phyloP scores from a whole-genome alignment of 495 filamentous ascomycete species.

The Daldinia bambusicola region DNA sequence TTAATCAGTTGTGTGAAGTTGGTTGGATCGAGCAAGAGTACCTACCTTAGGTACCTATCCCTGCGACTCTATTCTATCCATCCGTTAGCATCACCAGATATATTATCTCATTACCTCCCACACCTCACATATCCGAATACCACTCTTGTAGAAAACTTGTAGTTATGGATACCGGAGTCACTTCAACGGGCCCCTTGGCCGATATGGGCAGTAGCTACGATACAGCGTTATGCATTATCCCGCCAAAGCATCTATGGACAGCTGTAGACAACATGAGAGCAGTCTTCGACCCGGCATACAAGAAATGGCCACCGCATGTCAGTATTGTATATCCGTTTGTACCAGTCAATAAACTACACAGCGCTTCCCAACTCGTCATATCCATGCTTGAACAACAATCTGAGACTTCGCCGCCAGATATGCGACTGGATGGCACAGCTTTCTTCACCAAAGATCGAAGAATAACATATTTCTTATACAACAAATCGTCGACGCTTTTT shows the following conservation, averaged over 20 bases:
- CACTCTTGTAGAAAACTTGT: background rate
- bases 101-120: background rate
- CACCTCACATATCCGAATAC: background rate
- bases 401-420: slow-evolving; percentile 15
- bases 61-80: too few species aligned
- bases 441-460: slow-evolving; percentile 55
- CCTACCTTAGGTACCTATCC: background rate
- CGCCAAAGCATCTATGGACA: slow-evolving; percentile 54
- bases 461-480: slow-evolving; percentile 54
- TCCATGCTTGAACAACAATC: slow-evolving; percentile 1
- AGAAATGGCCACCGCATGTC: slow-evolving; percentile 69
- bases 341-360: slow-evolving; percentile 48
- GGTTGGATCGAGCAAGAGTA: too few species aligned
- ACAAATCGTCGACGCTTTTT: slow-evolving; percentile 36
- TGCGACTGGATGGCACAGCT: slow-evolving; percentile 51
- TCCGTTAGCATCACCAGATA: too few species aligned
- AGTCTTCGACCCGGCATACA: slow-evolving; percentile 65
- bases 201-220: slow-evolving; percentile 48
- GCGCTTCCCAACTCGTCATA: slow-evolving; percentile 26
- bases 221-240: slow-evolving; percentile 63
- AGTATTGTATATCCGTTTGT: slow-evolving; percentile 71
- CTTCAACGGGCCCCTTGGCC: background rate
- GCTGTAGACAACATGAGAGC: slow-evolving; percentile 60
- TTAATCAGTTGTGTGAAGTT: too few species aligned
- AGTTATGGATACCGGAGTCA: slow-evolving; percentile 38